These are phyloP conservation scores for Misopates orontium DNA, from an alignment of 257 asterid species.

Conservation along the genomic window DNA sequence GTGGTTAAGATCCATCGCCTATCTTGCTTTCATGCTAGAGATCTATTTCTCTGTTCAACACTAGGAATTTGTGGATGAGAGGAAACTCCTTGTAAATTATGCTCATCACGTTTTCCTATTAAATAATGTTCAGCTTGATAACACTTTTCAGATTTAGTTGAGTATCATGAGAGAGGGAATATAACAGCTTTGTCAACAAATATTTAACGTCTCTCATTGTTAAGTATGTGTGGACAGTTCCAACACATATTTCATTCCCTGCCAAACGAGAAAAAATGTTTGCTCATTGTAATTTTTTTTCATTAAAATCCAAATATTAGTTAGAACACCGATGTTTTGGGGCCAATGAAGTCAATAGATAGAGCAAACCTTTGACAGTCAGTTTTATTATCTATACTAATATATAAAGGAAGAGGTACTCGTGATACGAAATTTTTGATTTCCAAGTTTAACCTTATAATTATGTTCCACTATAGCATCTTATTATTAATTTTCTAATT, in stretches of 20 bases:
- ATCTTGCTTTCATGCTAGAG: background rate
- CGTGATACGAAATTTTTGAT: no score
- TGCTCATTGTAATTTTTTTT: background rate
- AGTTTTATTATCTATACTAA: no score
- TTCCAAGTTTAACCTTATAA: no score
- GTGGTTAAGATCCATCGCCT: no score
- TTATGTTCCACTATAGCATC: no score
- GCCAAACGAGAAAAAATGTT: background rate
- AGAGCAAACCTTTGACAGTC: background rate
- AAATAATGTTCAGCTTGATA: background rate
- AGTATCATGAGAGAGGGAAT: constrained; percentile 12
- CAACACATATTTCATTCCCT: constrained; percentile 5
- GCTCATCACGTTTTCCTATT: background rate
- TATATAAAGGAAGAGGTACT: no score
- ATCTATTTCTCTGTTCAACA: background rate
- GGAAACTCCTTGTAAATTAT: background rate
- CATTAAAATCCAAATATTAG: background rate
- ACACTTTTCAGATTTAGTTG: constrained; percentile 5
- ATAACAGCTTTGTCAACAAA: background rate
- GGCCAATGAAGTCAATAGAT: constrained; percentile 4
- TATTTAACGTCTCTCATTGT: background rate
- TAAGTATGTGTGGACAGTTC: background rate
- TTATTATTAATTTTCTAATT: no score
- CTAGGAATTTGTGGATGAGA: background rate
- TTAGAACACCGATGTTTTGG: constrained; percentile 3